These are phyloP conservation scores for Solanum peruvianum DNA, from an alignment of 257 asterid species.

Conservation along the genomic window DNA sequence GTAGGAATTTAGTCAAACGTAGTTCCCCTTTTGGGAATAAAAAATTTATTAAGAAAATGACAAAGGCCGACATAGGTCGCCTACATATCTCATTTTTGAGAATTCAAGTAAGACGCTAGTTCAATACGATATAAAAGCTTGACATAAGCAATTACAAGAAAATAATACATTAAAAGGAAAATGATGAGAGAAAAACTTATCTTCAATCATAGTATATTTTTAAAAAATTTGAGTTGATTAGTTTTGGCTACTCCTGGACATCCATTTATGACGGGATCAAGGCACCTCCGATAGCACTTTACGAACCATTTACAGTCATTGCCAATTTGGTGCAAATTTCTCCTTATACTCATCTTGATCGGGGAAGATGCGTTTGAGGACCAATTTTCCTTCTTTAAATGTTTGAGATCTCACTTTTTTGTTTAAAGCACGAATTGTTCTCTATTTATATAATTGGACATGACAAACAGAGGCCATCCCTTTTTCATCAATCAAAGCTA, in stretches of 20 bases:
- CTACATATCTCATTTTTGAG: background rate
- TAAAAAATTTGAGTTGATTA: no score
- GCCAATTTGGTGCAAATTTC: background rate
- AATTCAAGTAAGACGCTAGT: background rate
- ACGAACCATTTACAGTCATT: background rate
- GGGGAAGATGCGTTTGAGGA: background rate
- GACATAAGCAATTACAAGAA: background rate
- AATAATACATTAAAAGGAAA: background rate
- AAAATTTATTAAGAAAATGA: background rate
- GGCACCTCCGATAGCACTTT: background rate
- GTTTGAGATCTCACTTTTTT: background rate
- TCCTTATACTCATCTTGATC: background rate
- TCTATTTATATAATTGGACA: background rate
- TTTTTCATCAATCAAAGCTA: background rate
- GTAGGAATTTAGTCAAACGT: no score
- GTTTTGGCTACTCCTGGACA: background rate
- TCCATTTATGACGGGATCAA: background rate
- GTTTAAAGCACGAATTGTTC: background rate
- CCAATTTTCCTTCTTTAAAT: background rate
- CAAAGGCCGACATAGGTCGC: background rate
- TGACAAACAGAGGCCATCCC: background rate
- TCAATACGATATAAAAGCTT: background rate
- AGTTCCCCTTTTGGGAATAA: background rate
- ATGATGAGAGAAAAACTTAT: background rate
- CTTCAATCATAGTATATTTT: no score